A percentile compares a stretch with the other conserved stretches of the same genome.
Evolutionary conservation across 164 flowering plant genomes (phyloP).

Genomic region (Aristolochia californica): DNA sequence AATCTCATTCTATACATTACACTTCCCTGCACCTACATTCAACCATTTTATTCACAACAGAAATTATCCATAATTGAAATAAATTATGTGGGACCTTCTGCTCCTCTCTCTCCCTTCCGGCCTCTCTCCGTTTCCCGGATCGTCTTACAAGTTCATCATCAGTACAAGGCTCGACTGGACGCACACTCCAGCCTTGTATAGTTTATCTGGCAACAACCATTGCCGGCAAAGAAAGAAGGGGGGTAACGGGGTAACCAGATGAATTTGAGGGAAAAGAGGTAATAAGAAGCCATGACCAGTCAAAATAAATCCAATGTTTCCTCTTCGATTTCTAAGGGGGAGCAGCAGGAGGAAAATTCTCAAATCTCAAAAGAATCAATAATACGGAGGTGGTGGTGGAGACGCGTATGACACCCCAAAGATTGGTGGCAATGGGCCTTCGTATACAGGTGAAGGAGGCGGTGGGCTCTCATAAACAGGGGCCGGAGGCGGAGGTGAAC

Average conservation of each 20-base stretch:
- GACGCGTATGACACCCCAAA: slow-evolving; percentile 56
- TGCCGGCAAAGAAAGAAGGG: slow-evolving; percentile 9
- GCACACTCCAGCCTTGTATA: neutral
- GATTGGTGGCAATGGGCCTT: slow-evolving; percentile 67
- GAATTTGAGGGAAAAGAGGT: slow-evolving; percentile 10
- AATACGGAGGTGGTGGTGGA: slow-evolving; percentile 67
- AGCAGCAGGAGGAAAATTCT: slow-evolving; percentile 18
- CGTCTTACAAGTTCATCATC: neutral
- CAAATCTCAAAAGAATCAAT: slow-evolving; percentile 65
- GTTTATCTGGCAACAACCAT: slow-evolving; percentile 20
- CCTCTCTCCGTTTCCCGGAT: neutral
- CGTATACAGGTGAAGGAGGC: slow-evolving; percentile 42
- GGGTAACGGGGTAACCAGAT: slow-evolving; percentile 1
- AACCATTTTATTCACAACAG: slow-evolving; percentile 47
- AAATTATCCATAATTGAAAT: slow-evolving; percentile 50
- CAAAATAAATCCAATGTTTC: slow-evolving; percentile 8
- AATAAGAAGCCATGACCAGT: slow-evolving; percentile 11
- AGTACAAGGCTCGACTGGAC: neutral
- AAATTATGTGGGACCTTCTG: slow-evolving; percentile 46
- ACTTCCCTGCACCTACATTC: slow-evolving; percentile 52
- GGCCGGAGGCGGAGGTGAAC: slow-evolving; percentile 22
- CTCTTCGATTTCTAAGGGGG: slow-evolving; percentile 12
- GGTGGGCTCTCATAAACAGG: too few species aligned
- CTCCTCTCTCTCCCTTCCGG: slow-evolving; percentile 14
- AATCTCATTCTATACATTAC: slow-evolving; percentile 49